Evolutionary conservation across 2,329 filamentous ascomycete species (phyloP).

Genomic region (Fusarium torreyae): DNA sequence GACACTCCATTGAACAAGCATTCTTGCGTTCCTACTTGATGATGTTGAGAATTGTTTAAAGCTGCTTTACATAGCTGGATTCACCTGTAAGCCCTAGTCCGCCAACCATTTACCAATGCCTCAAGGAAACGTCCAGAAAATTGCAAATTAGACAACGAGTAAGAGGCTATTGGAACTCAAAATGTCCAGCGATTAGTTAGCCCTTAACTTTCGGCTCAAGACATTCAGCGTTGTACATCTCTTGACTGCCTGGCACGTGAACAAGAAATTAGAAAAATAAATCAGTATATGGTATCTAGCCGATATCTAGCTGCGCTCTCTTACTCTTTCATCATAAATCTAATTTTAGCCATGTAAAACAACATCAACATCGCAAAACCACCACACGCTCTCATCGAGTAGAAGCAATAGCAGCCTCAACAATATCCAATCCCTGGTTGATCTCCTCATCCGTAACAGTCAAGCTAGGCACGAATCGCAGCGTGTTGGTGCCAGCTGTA

Average conservation of each 20-base stretch:
- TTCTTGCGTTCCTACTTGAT: neutral
- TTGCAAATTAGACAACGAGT: too few species aligned
- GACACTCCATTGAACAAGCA: neutral
- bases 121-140: too few species aligned
- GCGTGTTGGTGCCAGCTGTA: conserved; percentile 91
- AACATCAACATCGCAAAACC: conserved; percentile 2
- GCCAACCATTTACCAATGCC: too few species aligned
- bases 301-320: conserved; percentile 33
- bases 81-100: neutral
- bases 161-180: too few species aligned
- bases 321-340: conserved; percentile 9
- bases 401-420: conserved; percentile 75
- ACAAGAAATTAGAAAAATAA: conserved; percentile 8
- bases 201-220: too few species aligned
- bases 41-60: too few species aligned
- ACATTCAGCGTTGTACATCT: too few species aligned
- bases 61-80: neutral
- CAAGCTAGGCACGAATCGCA: conserved; percentile 92
- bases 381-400: conserved; percentile 52
- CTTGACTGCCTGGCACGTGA: too few species aligned
- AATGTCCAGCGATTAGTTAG: too few species aligned
- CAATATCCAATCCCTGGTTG: conserved; percentile 79
- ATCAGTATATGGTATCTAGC: conserved; percentile 41
- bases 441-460: conserved; percentile 87
- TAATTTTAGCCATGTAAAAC: conserved; percentile 16